These are phyloP conservation scores for Populus tomentosa DNA, from an alignment of 441 rosid genomes.

Conservation along the genomic window DNA sequence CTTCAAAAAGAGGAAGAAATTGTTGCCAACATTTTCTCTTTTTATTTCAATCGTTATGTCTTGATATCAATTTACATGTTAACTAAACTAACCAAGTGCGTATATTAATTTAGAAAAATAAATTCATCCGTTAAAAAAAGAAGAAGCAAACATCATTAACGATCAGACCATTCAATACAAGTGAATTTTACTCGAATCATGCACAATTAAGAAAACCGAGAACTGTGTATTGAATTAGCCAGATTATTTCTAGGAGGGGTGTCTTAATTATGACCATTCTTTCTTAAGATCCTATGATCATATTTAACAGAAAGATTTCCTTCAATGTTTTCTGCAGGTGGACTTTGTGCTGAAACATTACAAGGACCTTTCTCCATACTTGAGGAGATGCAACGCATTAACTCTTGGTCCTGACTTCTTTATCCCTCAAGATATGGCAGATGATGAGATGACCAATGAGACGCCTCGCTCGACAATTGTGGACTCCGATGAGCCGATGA, in stretches of 20 bases:
- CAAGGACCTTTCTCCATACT: conserved; percentile 57
- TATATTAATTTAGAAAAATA: not conserved
- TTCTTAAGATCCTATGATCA: not conserved
- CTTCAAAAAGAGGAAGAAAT: not conserved
- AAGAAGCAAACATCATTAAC: too few relatives aligned
- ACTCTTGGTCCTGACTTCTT: conserved; percentile 82
- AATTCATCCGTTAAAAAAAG: not conserved
- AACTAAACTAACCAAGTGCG: not conserved
- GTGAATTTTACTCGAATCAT: not conserved
- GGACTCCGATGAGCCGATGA: conserved; percentile 72
- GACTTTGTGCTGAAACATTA: conserved; percentile 79
- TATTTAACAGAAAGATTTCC: not conserved
- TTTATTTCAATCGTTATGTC: not conserved
- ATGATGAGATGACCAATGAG: conserved; percentile 50
- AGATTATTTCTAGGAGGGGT: not conserved
- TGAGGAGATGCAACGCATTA: conserved; percentile 61
- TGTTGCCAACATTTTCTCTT: not conserved
- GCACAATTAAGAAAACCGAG: not conserved
- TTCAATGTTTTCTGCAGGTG: conserved; percentile 38
- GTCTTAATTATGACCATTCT: not conserved
- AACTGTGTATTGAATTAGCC: not conserved
- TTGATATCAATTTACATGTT: too few relatives aligned
- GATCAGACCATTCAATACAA: not conserved
- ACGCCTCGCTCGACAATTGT: conserved; percentile 62
- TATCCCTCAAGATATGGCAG: conserved; percentile 73